Evolutionary conservation across 176 grass and related monocot species (phyloP), one percentile per base, ranked within the genome.

Genomic region (Avena sativa): DNA sequence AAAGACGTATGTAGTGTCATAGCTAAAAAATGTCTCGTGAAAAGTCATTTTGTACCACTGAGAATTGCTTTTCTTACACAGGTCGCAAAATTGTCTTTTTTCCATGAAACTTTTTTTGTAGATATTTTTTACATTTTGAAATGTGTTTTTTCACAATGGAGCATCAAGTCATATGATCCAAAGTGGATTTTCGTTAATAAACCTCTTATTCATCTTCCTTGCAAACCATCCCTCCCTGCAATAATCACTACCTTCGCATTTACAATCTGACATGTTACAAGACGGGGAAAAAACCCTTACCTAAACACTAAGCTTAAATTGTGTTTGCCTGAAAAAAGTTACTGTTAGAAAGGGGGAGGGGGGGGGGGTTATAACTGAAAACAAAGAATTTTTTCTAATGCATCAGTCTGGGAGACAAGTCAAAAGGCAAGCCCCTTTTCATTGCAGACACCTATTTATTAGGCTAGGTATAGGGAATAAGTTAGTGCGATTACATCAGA

Each of bases 381-480:
- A 76, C 1, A 21, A 86, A 79, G 23, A 61, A 36, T 48, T 71
- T 10, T 59, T 59, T 30, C 1, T 14, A 49, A 86, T 70, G 71
- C 73, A 61, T 89, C 80, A 84, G 38, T 76, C 60, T 34, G 21
- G 50, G 76, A 80, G 64, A 80, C 30, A 84, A 79, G 91, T 93
- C 86, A 98, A 98, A 97, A 97, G 86, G 88, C 80, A 85, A 64
- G 57, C 51, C 57, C 65, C 89, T 93, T 93, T 93, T 78, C 71
- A 43, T 57, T 79, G 71, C 8, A 8, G 85, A 60, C 61, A 95
- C 73, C 93, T 71, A 81, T 86, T 93, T 88, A 81, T 86, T 92
- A 81, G 78, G 82, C 59, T 66, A 91, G 82, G 92, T 94, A 88
- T 88, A 92, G 90, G 76, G 92, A 90, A 94, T 94, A 98, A 87